Percentiles rank a stretch among this genome's conserved stretches.
Conservation (phyloP, 805 yeast genomes). For the Hemisphaericaspora nanyangensis region DNA sequence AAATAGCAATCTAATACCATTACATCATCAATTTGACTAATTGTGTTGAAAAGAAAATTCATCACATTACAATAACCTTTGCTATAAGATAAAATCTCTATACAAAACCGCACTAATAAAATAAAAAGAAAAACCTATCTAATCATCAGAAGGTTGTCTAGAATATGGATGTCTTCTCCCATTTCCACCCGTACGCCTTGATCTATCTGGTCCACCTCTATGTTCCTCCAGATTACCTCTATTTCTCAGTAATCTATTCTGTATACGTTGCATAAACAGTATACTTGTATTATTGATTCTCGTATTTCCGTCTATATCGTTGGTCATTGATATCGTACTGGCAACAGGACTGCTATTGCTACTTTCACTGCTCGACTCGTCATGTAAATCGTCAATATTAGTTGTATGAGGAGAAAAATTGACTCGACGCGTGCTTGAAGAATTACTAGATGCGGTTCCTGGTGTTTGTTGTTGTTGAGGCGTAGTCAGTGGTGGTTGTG, state of each 20-base stretch:
- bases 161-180: constrained; percentile 21
- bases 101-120: too few relatives aligned
- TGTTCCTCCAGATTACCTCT: constrained; percentile 4
- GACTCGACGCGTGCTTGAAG: constrained; percentile 7
- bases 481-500: background rate
- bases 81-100: too few relatives aligned
- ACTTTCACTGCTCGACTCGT: constrained; percentile 3
- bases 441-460: background rate
- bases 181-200: constrained; percentile 9
- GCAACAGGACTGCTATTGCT: background rate
- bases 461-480: background rate
- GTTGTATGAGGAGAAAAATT: constrained; percentile 10
- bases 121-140: background rate
- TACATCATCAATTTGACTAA: too few relatives aligned
- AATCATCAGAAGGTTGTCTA: constrained; percentile 6
- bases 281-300: background rate
- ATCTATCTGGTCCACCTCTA: constrained; percentile 18
- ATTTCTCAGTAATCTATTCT: constrained; percentile 4
- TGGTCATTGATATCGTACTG: constrained; percentile 1
- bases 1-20: too few relatives aligned
- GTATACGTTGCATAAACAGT: constrained; percentile 5
- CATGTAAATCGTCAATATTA: constrained; percentile 8
- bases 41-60: too few relatives aligned
- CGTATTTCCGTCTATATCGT: background rate
- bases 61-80: too few relatives aligned